Evolutionary conservation across 106 monocot species (phyloP).

Genomic region (Gastrodia elata): DNA sequence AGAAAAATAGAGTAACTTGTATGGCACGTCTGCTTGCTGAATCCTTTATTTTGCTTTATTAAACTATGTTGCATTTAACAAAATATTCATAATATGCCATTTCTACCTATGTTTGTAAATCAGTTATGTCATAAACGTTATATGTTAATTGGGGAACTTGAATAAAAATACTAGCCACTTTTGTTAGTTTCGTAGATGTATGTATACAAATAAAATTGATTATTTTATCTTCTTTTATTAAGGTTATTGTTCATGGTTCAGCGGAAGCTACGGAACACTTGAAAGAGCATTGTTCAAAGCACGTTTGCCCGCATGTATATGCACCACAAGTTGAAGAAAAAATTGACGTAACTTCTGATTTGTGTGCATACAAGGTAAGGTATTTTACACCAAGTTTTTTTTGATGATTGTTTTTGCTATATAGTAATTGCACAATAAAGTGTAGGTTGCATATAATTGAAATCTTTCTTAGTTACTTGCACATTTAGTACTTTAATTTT

Average conservation of each 20-base stretch:
- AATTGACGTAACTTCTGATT: conserved; percentile 97
- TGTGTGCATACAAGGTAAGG: conserved; percentile 91
- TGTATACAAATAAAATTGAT: not conserved
- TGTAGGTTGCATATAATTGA: too few species aligned
- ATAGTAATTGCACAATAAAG: not conserved
- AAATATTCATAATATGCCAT: not conserved
- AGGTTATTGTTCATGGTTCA: conserved; percentile 96
- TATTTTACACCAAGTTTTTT: not conserved
- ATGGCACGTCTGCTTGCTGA: not conserved
- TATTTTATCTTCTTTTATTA: conserved; percentile 11
- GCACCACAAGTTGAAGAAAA: conserved; percentile 93
- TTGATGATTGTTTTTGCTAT: not conserved
- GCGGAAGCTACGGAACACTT: conserved; percentile 98
- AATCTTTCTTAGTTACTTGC: too few species aligned
- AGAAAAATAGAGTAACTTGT: not conserved
- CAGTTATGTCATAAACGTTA: not conserved
- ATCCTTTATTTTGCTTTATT: not conserved
- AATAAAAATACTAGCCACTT: not conserved
- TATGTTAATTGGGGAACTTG: not conserved
- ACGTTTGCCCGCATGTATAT: conserved; percentile 86
- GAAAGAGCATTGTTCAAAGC: conserved; percentile 80
- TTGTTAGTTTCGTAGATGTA: not conserved
- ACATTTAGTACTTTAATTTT: too few species aligned
- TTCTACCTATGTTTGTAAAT: not conserved
- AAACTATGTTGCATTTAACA: not conserved